Conservation (phyloP, 2,329 filamentous ascomycete species). For the Penicillium sp. region DNA sequence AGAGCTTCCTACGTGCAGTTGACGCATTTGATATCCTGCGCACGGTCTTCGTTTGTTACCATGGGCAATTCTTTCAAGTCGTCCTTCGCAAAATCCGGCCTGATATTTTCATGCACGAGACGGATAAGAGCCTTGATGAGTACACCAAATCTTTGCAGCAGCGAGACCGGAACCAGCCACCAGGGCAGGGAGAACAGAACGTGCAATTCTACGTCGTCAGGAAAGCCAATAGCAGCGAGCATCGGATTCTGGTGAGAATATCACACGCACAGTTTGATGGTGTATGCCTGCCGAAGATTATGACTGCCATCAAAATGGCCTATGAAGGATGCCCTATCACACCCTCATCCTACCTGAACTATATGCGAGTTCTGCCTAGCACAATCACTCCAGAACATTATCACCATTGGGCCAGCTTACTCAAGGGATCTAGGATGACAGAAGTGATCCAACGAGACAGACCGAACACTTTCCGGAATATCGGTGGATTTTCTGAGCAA, state of each 20-base stretch:
- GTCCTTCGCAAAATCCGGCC: conserved; percentile 61
- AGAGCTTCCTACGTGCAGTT: conserved; percentile 57
- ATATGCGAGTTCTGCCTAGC: conserved; percentile 48
- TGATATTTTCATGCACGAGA: conserved; percentile 58
- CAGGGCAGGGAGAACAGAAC: conserved; percentile 64
- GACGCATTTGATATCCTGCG: conserved; percentile 67
- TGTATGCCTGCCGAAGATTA: conserved; percentile 66
- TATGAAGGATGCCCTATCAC: conserved; percentile 51
- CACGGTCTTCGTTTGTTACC: conserved; percentile 65
- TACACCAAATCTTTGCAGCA: conserved; percentile 61
- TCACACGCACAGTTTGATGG: conserved; percentile 74
- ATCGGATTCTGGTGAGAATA: conserved; percentile 63
- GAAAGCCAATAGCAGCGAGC: conserved; percentile 44
- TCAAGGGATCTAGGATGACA: conserved; percentile 60
- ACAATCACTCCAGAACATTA: conserved; percentile 54
- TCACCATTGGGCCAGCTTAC: conserved; percentile 65
- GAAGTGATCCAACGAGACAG: conserved; percentile 40
- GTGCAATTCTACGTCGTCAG: conserved; percentile 63
- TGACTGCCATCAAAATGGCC: conserved; percentile 63
- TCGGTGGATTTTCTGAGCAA: conserved; percentile 43
- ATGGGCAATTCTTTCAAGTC: conserved; percentile 59
- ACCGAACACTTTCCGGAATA: conserved; percentile 41
- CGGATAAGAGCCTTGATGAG: conserved; percentile 56
- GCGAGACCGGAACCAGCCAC: conserved; percentile 60
- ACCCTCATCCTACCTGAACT: conserved; percentile 52